Evolutionary conservation across 441 rosid genomes (phyloP).

Genomic region (Biscutella laevigata): DNA sequence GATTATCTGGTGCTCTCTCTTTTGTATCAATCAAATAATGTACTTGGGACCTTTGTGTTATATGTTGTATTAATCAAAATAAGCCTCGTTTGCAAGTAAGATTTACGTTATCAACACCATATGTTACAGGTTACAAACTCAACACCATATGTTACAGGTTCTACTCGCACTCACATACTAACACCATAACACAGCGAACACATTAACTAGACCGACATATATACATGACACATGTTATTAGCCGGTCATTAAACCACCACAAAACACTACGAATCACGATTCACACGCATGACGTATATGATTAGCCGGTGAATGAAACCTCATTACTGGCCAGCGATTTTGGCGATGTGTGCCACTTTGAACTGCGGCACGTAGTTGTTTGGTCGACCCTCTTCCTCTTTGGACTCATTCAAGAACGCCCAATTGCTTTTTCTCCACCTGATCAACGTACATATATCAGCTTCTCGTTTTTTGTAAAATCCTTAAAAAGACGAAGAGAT

Average conservation of each 20-base stretch:
- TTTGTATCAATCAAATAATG: slow-evolving; percentile 1
- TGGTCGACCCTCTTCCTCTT: slow-evolving; percentile 40
- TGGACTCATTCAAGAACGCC: slow-evolving; percentile 82
- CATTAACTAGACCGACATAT: not conserved
- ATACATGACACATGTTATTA: not conserved
- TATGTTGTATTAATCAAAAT: slow-evolving; percentile 5
- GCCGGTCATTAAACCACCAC: not conserved
- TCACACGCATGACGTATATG: not conserved
- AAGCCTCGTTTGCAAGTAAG: not conserved
- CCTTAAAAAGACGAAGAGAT: not conserved
- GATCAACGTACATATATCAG: slow-evolving; percentile 2
- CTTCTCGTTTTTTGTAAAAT: not conserved
- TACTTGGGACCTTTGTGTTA: slow-evolving; percentile 3
- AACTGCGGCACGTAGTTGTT: slow-evolving; percentile 48
- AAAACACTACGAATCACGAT: not conserved
- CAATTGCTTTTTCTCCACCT: slow-evolving; percentile 77
- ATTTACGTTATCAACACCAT: not conserved
- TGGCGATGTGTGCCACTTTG: slow-evolving; percentile 37
- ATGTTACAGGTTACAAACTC: not conserved
- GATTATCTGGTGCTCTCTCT: too few species aligned
- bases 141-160: not conserved
- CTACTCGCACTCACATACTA: not conserved
- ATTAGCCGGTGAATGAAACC: not conserved
- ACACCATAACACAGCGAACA: not conserved
- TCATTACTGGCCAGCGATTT: slow-evolving; percentile 6